These are phyloP conservation scores for Gnomoniopsis sp. DNA, from an alignment of 2,329 filamentous ascomycete species.

Conservation along the genomic window DNA sequence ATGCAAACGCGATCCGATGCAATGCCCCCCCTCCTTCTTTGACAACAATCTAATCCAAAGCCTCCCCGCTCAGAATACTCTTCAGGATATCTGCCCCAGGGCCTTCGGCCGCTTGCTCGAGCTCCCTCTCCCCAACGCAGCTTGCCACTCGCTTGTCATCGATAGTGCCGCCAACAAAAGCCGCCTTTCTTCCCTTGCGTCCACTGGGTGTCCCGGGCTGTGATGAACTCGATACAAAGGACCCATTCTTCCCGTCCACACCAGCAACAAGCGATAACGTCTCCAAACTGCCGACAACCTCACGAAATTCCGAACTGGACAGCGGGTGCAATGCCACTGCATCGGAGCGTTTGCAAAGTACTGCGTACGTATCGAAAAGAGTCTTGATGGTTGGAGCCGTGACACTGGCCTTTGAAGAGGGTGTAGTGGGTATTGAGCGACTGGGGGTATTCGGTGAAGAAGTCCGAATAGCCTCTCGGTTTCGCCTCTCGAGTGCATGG, in stretches of 20 bases:
- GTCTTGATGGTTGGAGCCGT: constrained; percentile 77
- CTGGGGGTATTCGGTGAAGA: constrained; percentile 27
- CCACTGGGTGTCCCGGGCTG: constrained; percentile 66
- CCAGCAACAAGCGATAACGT: constrained; percentile 75
- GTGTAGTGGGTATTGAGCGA: constrained; percentile 37
- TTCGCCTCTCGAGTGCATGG: constrained; percentile 78
- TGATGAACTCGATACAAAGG: constrained; percentile 44
- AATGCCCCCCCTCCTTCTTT: neutral
- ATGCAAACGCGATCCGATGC: neutral
- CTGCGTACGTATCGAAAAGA: constrained; percentile 79
- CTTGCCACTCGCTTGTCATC: constrained; percentile 80
- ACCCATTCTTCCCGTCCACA: constrained; percentile 68
- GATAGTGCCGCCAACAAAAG: constrained; percentile 44
- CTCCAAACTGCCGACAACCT: constrained; percentile 86
- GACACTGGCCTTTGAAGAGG: constrained; percentile 54
- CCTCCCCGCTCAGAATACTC: constrained; percentile 60
- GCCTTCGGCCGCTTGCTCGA: constrained; percentile 66
- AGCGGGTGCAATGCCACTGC: constrained; percentile 79
- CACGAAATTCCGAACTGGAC: constrained; percentile 87
- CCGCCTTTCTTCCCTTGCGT: constrained; percentile 52
- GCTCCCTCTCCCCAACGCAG: constrained; percentile 75
- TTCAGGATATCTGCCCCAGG: constrained; percentile 58
- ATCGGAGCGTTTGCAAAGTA: constrained; percentile 73
- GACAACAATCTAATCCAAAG: constrained; percentile 42
- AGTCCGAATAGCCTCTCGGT: constrained; percentile 46